Base-by-base conservation (phyloP, 164 flowering plant species). In the Stephania yunnanensis region DNA sequence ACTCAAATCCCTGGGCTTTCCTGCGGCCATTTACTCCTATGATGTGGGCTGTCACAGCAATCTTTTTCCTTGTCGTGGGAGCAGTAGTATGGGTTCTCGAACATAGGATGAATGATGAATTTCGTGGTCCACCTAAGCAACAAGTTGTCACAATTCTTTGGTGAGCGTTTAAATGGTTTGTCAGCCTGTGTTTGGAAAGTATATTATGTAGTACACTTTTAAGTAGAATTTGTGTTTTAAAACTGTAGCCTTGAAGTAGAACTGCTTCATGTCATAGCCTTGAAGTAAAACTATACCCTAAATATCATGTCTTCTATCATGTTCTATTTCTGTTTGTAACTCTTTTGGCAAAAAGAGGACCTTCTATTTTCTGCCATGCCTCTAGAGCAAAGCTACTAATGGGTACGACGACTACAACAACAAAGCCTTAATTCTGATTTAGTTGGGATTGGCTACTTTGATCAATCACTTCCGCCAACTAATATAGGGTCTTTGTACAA, bases 1-100 rank as follows among this genome's bases (percentile, higher is more conserved):
- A 88, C 44, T 84, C 94, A 0, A 80, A 79, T 80, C 87, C 90
- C 46, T 91, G 92, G 95, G 91, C 97, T 10, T 92, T 94, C 76
- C 77, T 92, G 48, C 81, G 81, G 76, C 98, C 98, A 58, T 92
- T 94, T 77, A 87, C 87, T 67, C 75, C 78, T 44, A 6, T 9
- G 78, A 85, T 92, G 94, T 94, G 98, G 97, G 70, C 73, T 53
- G 88, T 89, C n/a, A 91, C 87, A 1, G 91, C 77, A 31, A 12
- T 73, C 42, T 94, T 81, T 78, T 94, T 94, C 82, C 81, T 94
- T 69, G 17, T 89, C 42, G 71, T 81, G 29, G 84, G 86, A 66
- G 79, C 76, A 71, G 86, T 84, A 67, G 78, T 84, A 63, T 84
- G 86, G 86, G 77, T 80, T 69, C 75, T 84, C 52, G 86, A 84